A percentile compares a stretch with the other conserved stretches of the same genome.
phyloP scores from a whole-genome alignment of 1,139 yeast genomes.

The Zygotorulaspora mrakii region DNA sequence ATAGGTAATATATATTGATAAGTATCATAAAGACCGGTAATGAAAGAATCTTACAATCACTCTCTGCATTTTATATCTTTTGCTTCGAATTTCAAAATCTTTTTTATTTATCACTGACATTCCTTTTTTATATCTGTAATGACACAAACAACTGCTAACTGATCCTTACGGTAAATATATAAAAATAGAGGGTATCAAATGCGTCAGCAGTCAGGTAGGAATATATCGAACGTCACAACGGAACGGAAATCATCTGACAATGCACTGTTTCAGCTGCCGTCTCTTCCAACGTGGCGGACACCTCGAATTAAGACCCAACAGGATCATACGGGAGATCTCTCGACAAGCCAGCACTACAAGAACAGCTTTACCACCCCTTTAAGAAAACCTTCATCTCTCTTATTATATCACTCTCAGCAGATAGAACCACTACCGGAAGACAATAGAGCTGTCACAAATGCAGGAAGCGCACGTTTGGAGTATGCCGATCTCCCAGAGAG shows the following conservation, averaged over 20 bases:
- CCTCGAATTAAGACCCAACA: slow-evolving; percentile 18
- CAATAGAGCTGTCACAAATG: too few relatives aligned
- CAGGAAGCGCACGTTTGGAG: too few relatives aligned
- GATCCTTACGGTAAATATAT: too few relatives aligned
- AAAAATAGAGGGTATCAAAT: neutral
- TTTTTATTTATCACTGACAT: too few relatives aligned
- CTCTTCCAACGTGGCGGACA: slow-evolving; percentile 33
- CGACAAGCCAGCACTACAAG: slow-evolving; percentile 1
- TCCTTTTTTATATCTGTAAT: too few relatives aligned
- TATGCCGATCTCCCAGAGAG: slow-evolving; percentile 5
- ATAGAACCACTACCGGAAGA: too few relatives aligned
- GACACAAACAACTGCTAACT: too few relatives aligned
- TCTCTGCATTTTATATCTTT: too few relatives aligned
- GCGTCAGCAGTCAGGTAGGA: neutral
- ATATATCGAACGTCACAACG: slow-evolving; percentile 2
- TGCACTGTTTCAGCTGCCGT: slow-evolving; percentile 27
- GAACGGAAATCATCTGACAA: slow-evolving; percentile 1
- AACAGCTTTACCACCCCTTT: slow-evolving; percentile 24
- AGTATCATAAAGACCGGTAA: too few relatives aligned
- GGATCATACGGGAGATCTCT: slow-evolving; percentile 1
- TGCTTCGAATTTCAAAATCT: too few relatives aligned
- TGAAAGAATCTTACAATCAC: too few relatives aligned
- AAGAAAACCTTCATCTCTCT: slow-evolving; percentile 17
- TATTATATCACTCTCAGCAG: slow-evolving; percentile 14
- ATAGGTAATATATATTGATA: neutral